Conservation (phyloP, 2,329 filamentous ascomycete genomes). For the Aureobasidium sp. region DNA sequence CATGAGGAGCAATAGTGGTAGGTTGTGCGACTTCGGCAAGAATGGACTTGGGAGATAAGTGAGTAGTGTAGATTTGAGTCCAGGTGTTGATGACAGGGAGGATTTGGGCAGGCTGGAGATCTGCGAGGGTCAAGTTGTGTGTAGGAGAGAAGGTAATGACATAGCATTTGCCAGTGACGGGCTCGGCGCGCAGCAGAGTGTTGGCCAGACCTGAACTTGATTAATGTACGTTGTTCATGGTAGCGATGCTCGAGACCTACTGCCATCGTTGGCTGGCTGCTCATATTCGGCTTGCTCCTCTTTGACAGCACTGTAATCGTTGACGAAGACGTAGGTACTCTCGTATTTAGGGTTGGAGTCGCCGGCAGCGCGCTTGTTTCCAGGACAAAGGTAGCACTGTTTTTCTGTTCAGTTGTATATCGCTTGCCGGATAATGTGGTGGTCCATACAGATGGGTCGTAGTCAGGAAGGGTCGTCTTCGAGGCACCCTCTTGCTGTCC, state of each 20-base stretch:
- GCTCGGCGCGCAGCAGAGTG: conserved; percentile 70
- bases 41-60: conserved; percentile 66
- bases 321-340: conserved; percentile 87
- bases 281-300: conserved; percentile 80
- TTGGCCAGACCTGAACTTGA: conserved; percentile 58
- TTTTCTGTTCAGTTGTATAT: conserved; percentile 18
- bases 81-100: conserved; percentile 80
- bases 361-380: conserved; percentile 82
- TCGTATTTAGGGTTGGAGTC: conserved; percentile 81
- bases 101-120: conserved; percentile 72
- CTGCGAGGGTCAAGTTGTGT: conserved; percentile 87
- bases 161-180: conserved; percentile 92
- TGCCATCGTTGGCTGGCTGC: conserved; percentile 42
- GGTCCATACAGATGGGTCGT: conserved; percentile 57
- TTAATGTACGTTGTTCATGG: not conserved
- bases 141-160: conserved; percentile 89
- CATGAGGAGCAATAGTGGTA: conserved; percentile 41
- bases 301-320: conserved; percentile 96
- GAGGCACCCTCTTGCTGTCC: conserved; percentile 43
- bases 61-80: conserved; percentile 80
- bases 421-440: not conserved
- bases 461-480: conserved; percentile 56
- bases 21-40: conserved; percentile 45
- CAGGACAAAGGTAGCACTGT: conserved; percentile 88
- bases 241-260: conserved; percentile 29